A percentile compares a stretch with the other conserved stretches of the same genome.
phyloP scores from a whole-genome alignment of 495 filamentous ascomycete genomes.

The Aspergillus bridgeri region DNA sequence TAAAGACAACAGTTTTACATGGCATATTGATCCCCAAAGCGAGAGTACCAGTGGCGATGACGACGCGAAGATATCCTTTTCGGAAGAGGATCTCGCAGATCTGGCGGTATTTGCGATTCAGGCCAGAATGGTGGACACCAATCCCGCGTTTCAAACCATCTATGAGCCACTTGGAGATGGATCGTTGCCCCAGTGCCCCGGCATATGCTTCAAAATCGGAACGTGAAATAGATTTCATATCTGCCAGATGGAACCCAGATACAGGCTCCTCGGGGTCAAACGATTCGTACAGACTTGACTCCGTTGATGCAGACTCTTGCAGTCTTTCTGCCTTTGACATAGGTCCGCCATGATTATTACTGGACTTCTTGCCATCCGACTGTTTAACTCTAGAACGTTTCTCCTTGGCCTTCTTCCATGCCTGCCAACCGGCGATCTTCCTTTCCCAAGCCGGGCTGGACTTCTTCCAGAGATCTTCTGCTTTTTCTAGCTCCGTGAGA shows the following conservation, averaged over 20 bases:
- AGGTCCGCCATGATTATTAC: conserved; percentile 35
- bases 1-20: conserved; percentile 76
- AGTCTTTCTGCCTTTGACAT: conserved; percentile 50
- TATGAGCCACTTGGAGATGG: conserved; percentile 46
- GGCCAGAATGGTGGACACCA: conserved; percentile 73
- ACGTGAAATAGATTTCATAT: conserved; percentile 47
- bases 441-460: conserved; percentile 55
- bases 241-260: conserved; percentile 62
- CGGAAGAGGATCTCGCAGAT: conserved; percentile 58
- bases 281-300: conserved; percentile 50
- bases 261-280: conserved; percentile 65
- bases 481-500: conserved; percentile 43
- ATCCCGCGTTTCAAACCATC: conserved; percentile 60
- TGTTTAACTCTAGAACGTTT: conserved; percentile 15
- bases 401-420: conserved; percentile 45
- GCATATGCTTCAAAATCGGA: conserved; percentile 53
- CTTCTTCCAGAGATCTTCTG: conserved; percentile 56
- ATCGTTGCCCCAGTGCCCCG: conserved; percentile 39
- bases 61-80: conserved; percentile 66
- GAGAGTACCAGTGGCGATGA: conserved; percentile 74
- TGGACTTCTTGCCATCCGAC: conserved; percentile 38
- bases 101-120: conserved; percentile 74
- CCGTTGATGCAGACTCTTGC: conserved; percentile 51
- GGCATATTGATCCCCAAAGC: conserved; percentile 83
- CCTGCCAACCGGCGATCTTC: conserved; percentile 48